These are phyloP conservation scores for Vanderwaltozyma polyspora DNA, from an alignment of 805 yeast genomes.

Conservation along the genomic window DNA sequence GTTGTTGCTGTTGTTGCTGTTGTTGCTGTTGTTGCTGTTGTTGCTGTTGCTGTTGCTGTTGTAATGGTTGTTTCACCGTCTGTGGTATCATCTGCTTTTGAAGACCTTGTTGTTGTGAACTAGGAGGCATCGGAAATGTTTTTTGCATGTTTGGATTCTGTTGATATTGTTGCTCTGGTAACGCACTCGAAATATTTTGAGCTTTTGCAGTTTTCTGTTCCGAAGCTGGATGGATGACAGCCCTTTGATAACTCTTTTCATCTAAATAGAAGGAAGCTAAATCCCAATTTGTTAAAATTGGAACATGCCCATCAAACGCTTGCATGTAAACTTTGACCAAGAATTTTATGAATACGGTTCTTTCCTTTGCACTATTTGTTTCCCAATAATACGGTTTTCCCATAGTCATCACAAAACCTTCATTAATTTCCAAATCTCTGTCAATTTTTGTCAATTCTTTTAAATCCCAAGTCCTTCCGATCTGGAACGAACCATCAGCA, in stretches of 20 bases:
- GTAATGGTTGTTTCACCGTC: not conserved
- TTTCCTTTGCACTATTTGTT: constrained; percentile 45
- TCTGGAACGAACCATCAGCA: constrained; percentile 63
- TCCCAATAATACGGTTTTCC: constrained; percentile 83
- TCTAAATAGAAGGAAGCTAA: constrained; percentile 30
- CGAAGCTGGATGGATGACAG: constrained; percentile 9
- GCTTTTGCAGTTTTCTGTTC: not conserved
- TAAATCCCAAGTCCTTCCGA: constrained; percentile 87
- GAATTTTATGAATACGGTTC: constrained; percentile 45
- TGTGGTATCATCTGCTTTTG: no score
- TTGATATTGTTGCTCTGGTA: no score
- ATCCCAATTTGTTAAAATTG: constrained; percentile 45
- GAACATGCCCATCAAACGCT: constrained; percentile 45
- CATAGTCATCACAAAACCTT: constrained; percentile 49
- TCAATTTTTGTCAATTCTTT: constrained; percentile 53
- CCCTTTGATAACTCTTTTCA: constrained; percentile 28
- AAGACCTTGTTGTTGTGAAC: no score
- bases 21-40: constrained; percentile 4
- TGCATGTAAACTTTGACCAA: constrained; percentile 42
- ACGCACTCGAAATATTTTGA: not conserved
- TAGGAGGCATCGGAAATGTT: not conserved
- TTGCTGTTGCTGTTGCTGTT: constrained; percentile 3
- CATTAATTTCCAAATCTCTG: constrained; percentile 39
- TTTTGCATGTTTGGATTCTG: not conserved
- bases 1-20: constrained; percentile 3